Base-by-base conservation (phyloP, 1,284 basidiomycete species). In the Heterobasidion occidentale region DNA sequence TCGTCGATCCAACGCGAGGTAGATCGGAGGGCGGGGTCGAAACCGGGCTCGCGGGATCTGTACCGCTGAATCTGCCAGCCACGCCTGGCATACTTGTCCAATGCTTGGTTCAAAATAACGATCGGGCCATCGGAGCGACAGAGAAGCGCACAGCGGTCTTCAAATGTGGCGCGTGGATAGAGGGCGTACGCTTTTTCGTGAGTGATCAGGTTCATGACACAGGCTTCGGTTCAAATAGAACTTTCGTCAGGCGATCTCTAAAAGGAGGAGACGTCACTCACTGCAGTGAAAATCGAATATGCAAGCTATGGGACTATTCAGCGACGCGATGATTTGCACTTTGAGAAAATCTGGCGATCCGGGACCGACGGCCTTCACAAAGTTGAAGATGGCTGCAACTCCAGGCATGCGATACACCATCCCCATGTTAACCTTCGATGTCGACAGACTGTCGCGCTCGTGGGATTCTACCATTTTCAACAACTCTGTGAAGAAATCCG, bases 241-340 rank as follows among this genome's bases (percentile, higher is more conserved):
- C 14, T 7, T 12, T 36, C 27, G n/a, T n/a, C n/a, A 9, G n/a
- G 47, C n/a, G 38, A 5, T 42, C 38, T 12, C n/a, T 6, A n/a
- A 42, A 6, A 42, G 38, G 7, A 42, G 17, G n/a, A 0, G 9
- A 52, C 20, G 12, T 15, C n/a, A 64, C 76, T 42, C 56, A 79
- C 77, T 76, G 0, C 72, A 76, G 59, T 80, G 78, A 53, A 76
- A 78, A 4, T 61, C 60, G 2, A 78, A 57, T 34, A 79, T 70
- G 38, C 61, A 60, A 14, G 70, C 65, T 1, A 79, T 7, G 0
- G 74, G 69, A 11, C 62, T 65, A 7, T 54, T 47, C 0, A 42
- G 0, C 0, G 66, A 59, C 1, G 66, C 65, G 11, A 77, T 70
- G 46, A 78, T 51, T 58, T 78, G 75, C 0, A 77, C 56, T 44